phyloP scores from a whole-genome alignment of 2,329 filamentous ascomycete species.

The Sporothrix euskadiensis region DNA sequence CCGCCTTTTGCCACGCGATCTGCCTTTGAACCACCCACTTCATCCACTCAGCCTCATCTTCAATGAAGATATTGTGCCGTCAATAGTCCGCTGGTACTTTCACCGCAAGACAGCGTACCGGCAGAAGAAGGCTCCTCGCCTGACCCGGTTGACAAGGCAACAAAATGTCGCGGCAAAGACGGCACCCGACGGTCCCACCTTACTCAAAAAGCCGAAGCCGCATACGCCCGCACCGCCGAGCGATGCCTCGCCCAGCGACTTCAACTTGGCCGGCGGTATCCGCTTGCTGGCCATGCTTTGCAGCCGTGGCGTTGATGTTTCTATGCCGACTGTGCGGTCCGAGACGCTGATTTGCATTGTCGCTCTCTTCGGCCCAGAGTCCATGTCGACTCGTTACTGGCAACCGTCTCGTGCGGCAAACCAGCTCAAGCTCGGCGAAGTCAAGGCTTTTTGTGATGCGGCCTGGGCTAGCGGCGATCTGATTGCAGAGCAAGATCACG shows the following conservation, averaged over 20 bases:
- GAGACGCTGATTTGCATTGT: conserved; percentile 39
- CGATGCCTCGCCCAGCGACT: conserved; percentile 30
- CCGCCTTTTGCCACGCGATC: conserved; percentile 44
- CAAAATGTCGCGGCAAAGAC: background rate
- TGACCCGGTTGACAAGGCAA: background rate
- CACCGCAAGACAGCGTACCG: conserved; percentile 39
- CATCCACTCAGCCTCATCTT: conserved; percentile 55
- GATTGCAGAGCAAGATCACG: no score
- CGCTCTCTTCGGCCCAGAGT: conserved; percentile 40
- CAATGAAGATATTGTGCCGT: conserved; percentile 32
- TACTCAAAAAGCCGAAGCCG: background rate
- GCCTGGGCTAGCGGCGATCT: conserved; percentile 39
- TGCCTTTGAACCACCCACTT: conserved; percentile 44
- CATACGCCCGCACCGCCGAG: background rate
- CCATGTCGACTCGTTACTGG: conserved; percentile 33
- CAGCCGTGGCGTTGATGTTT: conserved; percentile 39
- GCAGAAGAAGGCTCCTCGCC: background rate
- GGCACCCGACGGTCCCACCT: background rate
- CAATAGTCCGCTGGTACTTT: conserved; percentile 45
- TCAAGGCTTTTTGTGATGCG: conserved; percentile 42
- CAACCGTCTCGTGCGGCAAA: conserved; percentile 31
- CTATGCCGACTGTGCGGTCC: conserved; percentile 33
- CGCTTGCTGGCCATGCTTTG: conserved; percentile 40
- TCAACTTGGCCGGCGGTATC: conserved; percentile 39
- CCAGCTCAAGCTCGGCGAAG: conserved; percentile 38